These are phyloP conservation scores for Scheffersomyces stambukii DNA, from an alignment of 1,139 yeast species.

Conservation along the genomic window DNA sequence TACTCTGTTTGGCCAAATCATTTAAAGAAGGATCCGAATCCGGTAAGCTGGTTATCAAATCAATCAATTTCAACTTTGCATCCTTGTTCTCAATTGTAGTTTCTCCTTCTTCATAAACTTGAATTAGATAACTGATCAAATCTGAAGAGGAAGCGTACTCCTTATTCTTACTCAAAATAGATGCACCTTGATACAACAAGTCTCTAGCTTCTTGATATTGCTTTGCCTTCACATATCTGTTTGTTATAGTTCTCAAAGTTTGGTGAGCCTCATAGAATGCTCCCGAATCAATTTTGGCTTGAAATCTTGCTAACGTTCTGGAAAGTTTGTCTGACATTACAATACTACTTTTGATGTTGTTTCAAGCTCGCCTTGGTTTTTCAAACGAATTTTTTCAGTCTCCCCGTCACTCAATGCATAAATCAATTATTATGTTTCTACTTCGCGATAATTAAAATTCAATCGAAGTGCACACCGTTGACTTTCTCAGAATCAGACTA, in stretches of 20 bases:
- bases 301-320: conserved; percentile 61
- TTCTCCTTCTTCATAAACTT: conserved; percentile 54
- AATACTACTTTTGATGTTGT: too few relatives aligned
- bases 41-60: conserved; percentile 41
- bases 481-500: too few relatives aligned
- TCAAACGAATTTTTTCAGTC: conserved; percentile 1
- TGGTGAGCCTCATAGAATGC: conserved; percentile 95
- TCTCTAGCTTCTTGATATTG: conserved; percentile 71
- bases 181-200: conserved; percentile 65
- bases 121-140: conserved; percentile 67
- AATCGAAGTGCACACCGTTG: too few relatives aligned
- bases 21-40: conserved; percentile 55
- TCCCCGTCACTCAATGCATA: background rate
- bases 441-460: too few relatives aligned
- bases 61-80: conserved; percentile 34
- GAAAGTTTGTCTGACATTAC: conserved; percentile 43
- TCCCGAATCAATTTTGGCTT: conserved; percentile 64
- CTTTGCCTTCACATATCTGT: conserved; percentile 69
- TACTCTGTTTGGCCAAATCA: conserved; percentile 53
- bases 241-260: conserved; percentile 82
- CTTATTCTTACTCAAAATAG: conserved; percentile 59
- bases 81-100: conserved; percentile 34
- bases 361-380: too few relatives aligned
- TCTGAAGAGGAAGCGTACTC: conserved; percentile 83
- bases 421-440: too few relatives aligned